Conservation (phyloP, 2,329 filamentous ascomycete species). For the Clonostachys rhizophaga region DNA sequence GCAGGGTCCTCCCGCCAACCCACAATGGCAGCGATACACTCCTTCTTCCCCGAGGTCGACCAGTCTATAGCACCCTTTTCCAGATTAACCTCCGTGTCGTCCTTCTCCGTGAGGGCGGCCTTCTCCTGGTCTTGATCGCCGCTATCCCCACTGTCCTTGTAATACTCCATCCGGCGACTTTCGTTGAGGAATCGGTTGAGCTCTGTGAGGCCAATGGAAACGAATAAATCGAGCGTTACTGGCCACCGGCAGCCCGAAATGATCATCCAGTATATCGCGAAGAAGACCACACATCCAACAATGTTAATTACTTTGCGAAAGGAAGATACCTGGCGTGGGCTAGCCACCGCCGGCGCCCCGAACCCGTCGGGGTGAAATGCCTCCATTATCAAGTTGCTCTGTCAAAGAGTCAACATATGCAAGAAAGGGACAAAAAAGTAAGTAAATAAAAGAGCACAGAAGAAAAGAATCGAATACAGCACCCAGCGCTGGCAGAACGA, state of each 20-base stretch:
- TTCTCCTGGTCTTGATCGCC: slow-evolving; percentile 7
- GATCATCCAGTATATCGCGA: slow-evolving; percentile 9
- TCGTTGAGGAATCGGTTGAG: slow-evolving; percentile 13
- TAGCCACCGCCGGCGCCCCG: too few species aligned
- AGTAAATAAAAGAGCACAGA: too few species aligned
- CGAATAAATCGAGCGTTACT: slow-evolving; percentile 12
- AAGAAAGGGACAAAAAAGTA: too few species aligned
- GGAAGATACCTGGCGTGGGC: not conserved
- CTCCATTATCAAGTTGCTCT: too few species aligned
- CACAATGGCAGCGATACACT: slow-evolving; percentile 13
- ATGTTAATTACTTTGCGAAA: slow-evolving; percentile 10
- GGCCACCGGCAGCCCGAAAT: slow-evolving; percentile 11
- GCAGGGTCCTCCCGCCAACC: slow-evolving; percentile 14
- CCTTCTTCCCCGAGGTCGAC: slow-evolving; percentile 4
- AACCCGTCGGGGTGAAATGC: too few species aligned
- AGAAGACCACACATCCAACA: slow-evolving; percentile 8
- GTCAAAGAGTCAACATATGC: too few species aligned
- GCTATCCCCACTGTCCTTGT: slow-evolving; percentile 3
- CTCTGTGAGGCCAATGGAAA: slow-evolving; percentile 11
- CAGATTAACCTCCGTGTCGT: not conserved
- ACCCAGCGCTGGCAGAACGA: too few species aligned
- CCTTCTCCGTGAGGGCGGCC: not conserved
- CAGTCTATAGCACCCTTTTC: not conserved
- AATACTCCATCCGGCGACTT: slow-evolving; percentile 9
- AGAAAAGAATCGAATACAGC: too few species aligned